These are phyloP conservation scores for Saccharomyces jurei DNA, from an alignment of 805 yeast species.

Conservation along the genomic window DNA sequence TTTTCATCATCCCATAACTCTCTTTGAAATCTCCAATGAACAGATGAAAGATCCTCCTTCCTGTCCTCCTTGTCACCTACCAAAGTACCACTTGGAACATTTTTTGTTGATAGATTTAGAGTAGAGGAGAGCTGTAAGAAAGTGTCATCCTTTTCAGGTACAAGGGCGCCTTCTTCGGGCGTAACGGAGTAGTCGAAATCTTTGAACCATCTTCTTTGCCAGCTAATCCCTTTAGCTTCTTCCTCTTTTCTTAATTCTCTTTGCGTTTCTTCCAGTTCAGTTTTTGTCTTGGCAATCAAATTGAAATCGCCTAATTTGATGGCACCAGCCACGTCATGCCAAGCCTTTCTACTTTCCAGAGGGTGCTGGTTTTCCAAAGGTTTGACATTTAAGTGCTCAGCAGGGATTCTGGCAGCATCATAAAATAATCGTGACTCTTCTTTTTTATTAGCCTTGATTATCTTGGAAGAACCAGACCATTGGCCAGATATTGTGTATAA, in stretches of 20 bases:
- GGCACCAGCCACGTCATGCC: constrained; percentile 86
- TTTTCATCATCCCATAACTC: constrained; percentile 50
- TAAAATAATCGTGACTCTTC: constrained; percentile 39
- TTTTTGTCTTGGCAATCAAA: constrained; percentile 65
- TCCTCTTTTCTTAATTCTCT: constrained; percentile 77
- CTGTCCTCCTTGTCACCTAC: constrained; percentile 51
- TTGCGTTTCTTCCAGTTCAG: constrained; percentile 76
- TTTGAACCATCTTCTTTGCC: constrained; percentile 85
- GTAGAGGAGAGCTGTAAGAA: constrained; percentile 38
- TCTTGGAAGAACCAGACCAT: constrained; percentile 80
- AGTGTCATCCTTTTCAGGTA: constrained; percentile 30
- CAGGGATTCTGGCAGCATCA: constrained; percentile 47
- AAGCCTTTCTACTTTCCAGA: constrained; percentile 86
- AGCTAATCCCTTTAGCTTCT: constrained; percentile 50
- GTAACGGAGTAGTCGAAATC: constrained; percentile 35
- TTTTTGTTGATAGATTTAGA: constrained; percentile 51
- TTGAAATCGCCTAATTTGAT: constrained; percentile 70
- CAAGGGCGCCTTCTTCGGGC: constrained; percentile 19
- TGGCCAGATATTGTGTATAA: constrained; percentile 81
- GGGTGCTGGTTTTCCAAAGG: constrained; percentile 75
- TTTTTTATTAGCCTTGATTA: constrained; percentile 42
- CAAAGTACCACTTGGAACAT: constrained; percentile 61
- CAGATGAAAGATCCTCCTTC: constrained; percentile 34
- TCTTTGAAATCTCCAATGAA: constrained; percentile 67
- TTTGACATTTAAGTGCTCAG: constrained; percentile 62